phyloP scores from a whole-genome alignment of 257 asterid species.

The Solanum megistacrolobum region DNA sequence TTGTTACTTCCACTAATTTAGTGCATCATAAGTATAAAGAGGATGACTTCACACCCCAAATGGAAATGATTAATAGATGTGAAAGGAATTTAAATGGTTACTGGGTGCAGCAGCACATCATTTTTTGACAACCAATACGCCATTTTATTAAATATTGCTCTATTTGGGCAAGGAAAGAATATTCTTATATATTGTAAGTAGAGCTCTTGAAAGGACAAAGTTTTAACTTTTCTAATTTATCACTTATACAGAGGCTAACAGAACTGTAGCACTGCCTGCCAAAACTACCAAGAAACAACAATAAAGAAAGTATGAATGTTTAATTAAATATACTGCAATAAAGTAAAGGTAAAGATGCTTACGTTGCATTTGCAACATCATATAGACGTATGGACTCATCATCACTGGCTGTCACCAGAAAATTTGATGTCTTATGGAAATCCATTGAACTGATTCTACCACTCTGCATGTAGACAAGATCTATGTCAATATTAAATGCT shows the following conservation, averaged over 20 bases:
- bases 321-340: neutral
- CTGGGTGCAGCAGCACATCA: neutral
- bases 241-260: neutral
- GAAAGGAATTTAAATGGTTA: neutral
- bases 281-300: neutral
- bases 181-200: neutral
- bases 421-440: slow-evolving; percentile 73
- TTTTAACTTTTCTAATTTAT: neutral
- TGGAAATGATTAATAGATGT: neutral
- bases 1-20: neutral
- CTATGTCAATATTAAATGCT: slow-evolving; percentile 4
- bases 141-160: neutral
- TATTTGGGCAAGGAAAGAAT: neutral
- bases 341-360: slow-evolving; percentile 19
- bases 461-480: slow-evolving; percentile 43
- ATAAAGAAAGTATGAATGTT: neutral
- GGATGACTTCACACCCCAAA: neutral
- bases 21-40: neutral
- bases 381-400: slow-evolving; percentile 93
- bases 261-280: neutral
- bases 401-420: slow-evolving; percentile 92
- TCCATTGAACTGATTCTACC: slow-evolving; percentile 98
- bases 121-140: neutral
- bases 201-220: neutral
- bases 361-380: slow-evolving; percentile 85